Conservation (phyloP, 75 land plant genomes). For the Cupressus sempervirens region DNA sequence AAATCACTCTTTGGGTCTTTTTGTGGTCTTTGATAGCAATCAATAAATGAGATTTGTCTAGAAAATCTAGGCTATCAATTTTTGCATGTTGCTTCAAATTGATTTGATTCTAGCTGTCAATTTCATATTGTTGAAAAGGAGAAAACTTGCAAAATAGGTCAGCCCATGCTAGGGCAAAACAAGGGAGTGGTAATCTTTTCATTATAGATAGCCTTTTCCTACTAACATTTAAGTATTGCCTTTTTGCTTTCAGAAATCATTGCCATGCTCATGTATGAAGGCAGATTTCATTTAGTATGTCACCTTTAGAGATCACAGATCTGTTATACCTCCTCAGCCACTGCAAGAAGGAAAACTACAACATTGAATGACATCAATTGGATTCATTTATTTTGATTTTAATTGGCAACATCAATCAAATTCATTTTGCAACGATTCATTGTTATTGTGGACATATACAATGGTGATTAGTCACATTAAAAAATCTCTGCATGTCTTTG, state of each 20-base stretch:
- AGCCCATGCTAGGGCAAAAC: too few species aligned
- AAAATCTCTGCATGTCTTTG: not conserved
- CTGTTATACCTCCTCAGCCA: not conserved
- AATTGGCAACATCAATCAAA: not conserved
- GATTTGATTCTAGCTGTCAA: not conserved
- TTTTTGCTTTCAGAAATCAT: too few species aligned
- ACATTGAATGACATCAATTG: not conserved
- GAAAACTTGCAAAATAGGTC: too few species aligned
- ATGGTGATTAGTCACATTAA: too few species aligned
- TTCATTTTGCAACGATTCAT: not conserved
- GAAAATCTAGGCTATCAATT: not conserved
- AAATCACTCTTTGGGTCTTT: not conserved
- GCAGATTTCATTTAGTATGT: not conserved
- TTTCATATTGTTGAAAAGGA: too few species aligned
- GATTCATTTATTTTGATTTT: not conserved
- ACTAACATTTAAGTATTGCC: too few species aligned
- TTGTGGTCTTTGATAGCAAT: not conserved
- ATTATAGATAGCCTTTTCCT: too few species aligned
- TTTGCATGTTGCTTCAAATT: not conserved
- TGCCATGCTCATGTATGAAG: too few species aligned
- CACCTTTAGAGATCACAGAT: not conserved
- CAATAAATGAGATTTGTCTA: not conserved
- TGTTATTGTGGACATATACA: too few species aligned
- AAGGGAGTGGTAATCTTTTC: too few species aligned
- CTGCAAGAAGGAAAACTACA: not conserved